Evolutionary conservation across 371 early-diverging fungal genomes (phyloP), one percentile per base, ranked within the genome.

Genomic region (Mortierella sp.): DNA sequence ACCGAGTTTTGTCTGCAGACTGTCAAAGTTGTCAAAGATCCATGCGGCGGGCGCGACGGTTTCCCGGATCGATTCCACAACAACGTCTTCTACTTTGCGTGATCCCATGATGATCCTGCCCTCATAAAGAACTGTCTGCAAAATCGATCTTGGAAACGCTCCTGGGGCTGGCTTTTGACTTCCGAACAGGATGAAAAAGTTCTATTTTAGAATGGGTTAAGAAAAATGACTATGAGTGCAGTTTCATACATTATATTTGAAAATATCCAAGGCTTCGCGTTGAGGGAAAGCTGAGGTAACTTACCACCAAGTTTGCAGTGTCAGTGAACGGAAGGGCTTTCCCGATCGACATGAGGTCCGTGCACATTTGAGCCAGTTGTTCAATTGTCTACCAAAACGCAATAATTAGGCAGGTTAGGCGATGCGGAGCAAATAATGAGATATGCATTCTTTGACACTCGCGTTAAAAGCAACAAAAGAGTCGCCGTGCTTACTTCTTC

Each of bases 81-180:
- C 52, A 1, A 86, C 76, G 14, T 75, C 70, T 2, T 80, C 78
- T 26, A 80, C 76, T n/a, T 65, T 73, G 45, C 78, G 74, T 14
- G 78, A 71, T 1, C 87, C 87, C 87, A 86, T 86, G 75, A 82
- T 72, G 19, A 82, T 42, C 26, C 60, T 70, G 34, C 82, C 74
- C 16, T 80, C 77, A 16, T 82, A 86, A n/a, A 82, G 74, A 0
- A 76, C 80, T 24, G 83, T 80, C 44, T 86, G 87, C 0, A 86
- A 50, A n/a, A 86, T 73, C 1, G 93, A 92, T 74, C 93, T 79
- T 4, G 92, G 89, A 76, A 92, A 92, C 19, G 92, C 92, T 44
- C 91, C 92, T 14, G 93, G 88, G 50, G 90, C 88, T 0, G 93
- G 92, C 65, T 80, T 83, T 48, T 84, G 77, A 28, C 84, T 74